These are phyloP conservation scores for Wickerhamomyces strasburgensis DNA, from an alignment of 805 yeast genomes.

Conservation along the genomic window DNA sequence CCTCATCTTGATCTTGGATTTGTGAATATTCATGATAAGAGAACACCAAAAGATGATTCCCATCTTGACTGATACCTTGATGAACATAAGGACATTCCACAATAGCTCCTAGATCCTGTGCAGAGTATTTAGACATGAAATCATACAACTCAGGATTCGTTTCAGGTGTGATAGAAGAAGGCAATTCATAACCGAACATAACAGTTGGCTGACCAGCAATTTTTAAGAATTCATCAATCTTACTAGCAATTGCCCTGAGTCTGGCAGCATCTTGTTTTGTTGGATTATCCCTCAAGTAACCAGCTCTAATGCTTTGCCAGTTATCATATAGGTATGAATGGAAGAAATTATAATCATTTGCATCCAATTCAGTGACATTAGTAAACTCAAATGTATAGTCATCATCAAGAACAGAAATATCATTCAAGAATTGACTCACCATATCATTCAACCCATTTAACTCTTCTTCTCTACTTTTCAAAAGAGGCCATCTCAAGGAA, in stretches of 20 bases:
- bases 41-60: constrained; percentile 61
- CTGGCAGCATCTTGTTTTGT: constrained; percentile 18
- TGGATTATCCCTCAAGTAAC: constrained; percentile 14
- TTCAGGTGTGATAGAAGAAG: constrained; percentile 46
- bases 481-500: constrained; percentile 59
- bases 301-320: constrained; percentile 35
- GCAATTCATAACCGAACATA: constrained; percentile 50
- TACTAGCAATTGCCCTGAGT: constrained; percentile 28
- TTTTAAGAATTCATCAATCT: constrained; percentile 43
- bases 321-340: constrained; percentile 48
- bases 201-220: constrained; percentile 57
- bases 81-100: constrained; percentile 45
- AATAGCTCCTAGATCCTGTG: constrained; percentile 44
- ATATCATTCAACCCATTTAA: constrained; percentile 34
- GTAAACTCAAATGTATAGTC: constrained; percentile 20
- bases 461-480: constrained; percentile 38
- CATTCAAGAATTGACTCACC: constrained; percentile 37
- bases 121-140: constrained; percentile 64
- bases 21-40: constrained; percentile 37
- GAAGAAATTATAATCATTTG: constrained; percentile 32
- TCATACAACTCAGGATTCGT: constrained; percentile 55
- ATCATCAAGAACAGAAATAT: constrained; percentile 26
- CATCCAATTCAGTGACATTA: constrained; percentile 18
- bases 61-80: constrained; percentile 67
- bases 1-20: constrained; percentile 35